A percentile compares a stretch with the other conserved stretches of the same genome.
These are phyloP conservation scores for Monilinia laxa DNA, from an alignment of 2,329 filamentous ascomycete species.

Conservation along the genomic window DNA sequence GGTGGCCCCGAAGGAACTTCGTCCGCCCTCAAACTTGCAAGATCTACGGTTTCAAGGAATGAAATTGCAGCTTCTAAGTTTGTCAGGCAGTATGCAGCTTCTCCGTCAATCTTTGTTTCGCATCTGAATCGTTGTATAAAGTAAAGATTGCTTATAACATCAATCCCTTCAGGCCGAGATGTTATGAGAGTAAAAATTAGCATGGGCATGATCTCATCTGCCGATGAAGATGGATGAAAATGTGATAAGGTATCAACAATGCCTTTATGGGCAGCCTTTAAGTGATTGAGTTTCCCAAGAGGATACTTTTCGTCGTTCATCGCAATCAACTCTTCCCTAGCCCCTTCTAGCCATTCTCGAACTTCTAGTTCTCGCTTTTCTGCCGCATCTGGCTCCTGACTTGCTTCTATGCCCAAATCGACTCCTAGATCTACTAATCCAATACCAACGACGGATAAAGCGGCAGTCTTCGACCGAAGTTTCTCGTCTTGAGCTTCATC, in stretches of 20 bases:
- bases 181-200: constrained; percentile 96
- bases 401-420: constrained; percentile 60
- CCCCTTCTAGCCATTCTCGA: constrained; percentile 67
- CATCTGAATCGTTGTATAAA: constrained; percentile 93
- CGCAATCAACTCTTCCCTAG: constrained; percentile 66
- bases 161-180: constrained; percentile 78
- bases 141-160: constrained; percentile 89
- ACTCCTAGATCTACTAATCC: constrained; percentile 81
- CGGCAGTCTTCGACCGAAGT: constrained; percentile 88
- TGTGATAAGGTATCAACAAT: constrained; percentile 83
- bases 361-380: constrained; percentile 66
- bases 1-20: constrained; percentile 68
- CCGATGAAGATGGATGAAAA: constrained; percentile 77
- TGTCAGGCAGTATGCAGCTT: constrained; percentile 93
- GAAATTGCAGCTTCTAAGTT: constrained; percentile 93
- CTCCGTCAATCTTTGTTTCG: constrained; percentile 82
- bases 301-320: constrained; percentile 91
- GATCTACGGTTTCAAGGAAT: constrained; percentile 91
- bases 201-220: constrained; percentile 95
- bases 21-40: constrained; percentile 81
- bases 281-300: constrained; percentile 82
- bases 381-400: constrained; percentile 56
- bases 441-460: constrained; percentile 87
- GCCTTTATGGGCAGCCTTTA: constrained; percentile 86
- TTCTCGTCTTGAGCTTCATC: constrained; percentile 96